phyloP scores from a whole-genome alignment of 176 grass and related monocot species.

The Ampelocalamus luodianensis region DNA sequence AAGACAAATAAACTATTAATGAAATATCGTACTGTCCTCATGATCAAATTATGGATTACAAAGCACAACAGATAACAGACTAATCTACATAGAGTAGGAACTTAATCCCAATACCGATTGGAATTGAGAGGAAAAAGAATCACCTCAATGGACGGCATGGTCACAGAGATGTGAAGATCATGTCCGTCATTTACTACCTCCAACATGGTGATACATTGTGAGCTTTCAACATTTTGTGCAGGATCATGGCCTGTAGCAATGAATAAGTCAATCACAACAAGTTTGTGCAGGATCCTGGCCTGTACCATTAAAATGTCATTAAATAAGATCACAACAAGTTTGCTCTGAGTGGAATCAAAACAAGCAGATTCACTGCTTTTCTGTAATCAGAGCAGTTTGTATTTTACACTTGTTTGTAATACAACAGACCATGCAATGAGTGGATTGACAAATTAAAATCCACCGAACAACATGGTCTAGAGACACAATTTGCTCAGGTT shows the following conservation, averaged over 20 bases:
- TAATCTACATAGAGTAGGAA: background rate
- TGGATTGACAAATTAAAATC: background rate
- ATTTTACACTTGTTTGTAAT: constrained; percentile 2
- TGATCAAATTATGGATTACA: background rate
- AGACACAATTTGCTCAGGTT: background rate
- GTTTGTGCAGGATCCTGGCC: constrained; percentile 64
- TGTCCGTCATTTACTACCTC: constrained; percentile 63
- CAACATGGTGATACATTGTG: constrained; percentile 84
- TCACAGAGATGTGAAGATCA: constrained; percentile 77
- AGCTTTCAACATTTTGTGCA: constrained; percentile 90
- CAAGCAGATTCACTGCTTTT: constrained; percentile 6
- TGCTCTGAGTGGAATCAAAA: background rate
- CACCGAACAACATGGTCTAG: background rate
- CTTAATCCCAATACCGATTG: background rate
- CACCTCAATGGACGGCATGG: constrained; percentile 89
- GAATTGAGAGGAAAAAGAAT: background rate
- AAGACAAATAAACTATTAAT: background rate
- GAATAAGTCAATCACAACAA: constrained; percentile 68
- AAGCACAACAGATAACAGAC: constrained; percentile 2
- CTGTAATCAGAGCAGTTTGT: background rate
- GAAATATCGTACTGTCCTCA: background rate
- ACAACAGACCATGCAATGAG: background rate
- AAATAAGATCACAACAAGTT: background rate
- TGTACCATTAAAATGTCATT: constrained; percentile 17
- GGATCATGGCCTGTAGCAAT: constrained; percentile 87